Percentiles rank a stretch among this genome's conserved stretches.
Conservation (phyloP, 2,329 filamentous ascomycete species). For the Fusarium scirpi region DNA sequence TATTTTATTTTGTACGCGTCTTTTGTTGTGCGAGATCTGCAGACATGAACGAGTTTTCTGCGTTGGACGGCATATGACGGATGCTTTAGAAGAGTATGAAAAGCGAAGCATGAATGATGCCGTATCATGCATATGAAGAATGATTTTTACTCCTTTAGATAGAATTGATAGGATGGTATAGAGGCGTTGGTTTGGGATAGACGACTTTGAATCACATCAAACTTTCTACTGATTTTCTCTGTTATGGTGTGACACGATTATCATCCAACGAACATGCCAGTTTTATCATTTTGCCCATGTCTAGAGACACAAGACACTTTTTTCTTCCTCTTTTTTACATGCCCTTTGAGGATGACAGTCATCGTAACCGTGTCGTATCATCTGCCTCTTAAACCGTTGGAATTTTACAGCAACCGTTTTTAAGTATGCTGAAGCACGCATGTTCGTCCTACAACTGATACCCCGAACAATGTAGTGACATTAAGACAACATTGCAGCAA, state of each 20-base stretch:
- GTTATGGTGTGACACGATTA: background rate
- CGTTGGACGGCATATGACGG: conserved; percentile 15
- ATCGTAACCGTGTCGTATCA: background rate
- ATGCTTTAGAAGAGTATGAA: conserved; percentile 22
- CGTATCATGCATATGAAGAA: conserved; percentile 34
- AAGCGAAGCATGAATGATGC: conserved; percentile 13
- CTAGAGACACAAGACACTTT: background rate
- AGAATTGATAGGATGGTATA: conserved; percentile 41
- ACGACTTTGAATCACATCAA: conserved; percentile 40
- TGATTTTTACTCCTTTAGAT: conserved; percentile 33
- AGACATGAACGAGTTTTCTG: conserved; percentile 26
- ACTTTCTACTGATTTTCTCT: conserved; percentile 21
- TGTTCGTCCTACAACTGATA: no score
- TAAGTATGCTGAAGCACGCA: no score
- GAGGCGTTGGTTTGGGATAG: conserved; percentile 47
- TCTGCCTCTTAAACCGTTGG: background rate
- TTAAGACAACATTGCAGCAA: background rate
- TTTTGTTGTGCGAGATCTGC: conserved; percentile 15
- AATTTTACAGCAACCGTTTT: background rate
- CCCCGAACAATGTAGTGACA: no score
- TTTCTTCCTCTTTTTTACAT: background rate
- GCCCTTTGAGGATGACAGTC: background rate
- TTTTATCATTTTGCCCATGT: background rate
- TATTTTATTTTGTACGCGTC: conserved; percentile 2
- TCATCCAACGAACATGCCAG: background rate